These are phyloP conservation scores for Penicillium sp. DNA, from an alignment of 2,329 filamentous ascomycete species.

Conservation along the genomic window DNA sequence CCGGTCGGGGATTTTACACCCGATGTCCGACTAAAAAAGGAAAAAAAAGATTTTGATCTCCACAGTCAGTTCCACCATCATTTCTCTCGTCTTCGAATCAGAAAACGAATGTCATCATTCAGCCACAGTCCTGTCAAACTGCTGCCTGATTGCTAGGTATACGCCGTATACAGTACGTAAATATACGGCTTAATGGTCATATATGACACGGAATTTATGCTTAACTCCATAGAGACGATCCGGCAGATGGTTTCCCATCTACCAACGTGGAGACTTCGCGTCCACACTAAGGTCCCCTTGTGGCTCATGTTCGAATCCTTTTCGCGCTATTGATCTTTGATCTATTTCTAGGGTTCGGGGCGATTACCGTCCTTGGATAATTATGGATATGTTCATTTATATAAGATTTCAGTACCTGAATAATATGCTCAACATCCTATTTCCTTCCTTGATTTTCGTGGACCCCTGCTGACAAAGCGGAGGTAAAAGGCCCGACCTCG, in stretches of 20 bases:
- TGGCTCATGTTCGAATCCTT: background rate
- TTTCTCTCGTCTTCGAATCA: background rate
- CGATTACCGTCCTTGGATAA: background rate
- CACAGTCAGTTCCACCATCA: conserved; percentile 4
- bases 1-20: background rate
- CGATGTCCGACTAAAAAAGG: background rate
- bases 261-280: conserved; percentile 1
- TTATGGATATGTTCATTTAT: background rate
- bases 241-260: conserved; percentile 2
- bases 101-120: conserved; percentile 6
- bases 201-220: conserved; percentile 14
- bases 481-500: background rate
- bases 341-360: conserved; percentile 3
- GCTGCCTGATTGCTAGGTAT: conserved; percentile 18
- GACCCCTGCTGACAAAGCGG: conserved; percentile 1
- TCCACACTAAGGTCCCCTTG: background rate
- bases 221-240: conserved; percentile 12
- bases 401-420: background rate
- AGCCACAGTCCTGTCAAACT: conserved; percentile 19
- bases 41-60: background rate
- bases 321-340: conserved; percentile 5
- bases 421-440: too few species aligned
- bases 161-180: background rate
- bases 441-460: background rate
- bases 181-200: conserved; percentile 7